phyloP scores from a whole-genome alignment of 2,329 filamentous ascomycete genomes.

The Aspergillus sp. region DNA sequence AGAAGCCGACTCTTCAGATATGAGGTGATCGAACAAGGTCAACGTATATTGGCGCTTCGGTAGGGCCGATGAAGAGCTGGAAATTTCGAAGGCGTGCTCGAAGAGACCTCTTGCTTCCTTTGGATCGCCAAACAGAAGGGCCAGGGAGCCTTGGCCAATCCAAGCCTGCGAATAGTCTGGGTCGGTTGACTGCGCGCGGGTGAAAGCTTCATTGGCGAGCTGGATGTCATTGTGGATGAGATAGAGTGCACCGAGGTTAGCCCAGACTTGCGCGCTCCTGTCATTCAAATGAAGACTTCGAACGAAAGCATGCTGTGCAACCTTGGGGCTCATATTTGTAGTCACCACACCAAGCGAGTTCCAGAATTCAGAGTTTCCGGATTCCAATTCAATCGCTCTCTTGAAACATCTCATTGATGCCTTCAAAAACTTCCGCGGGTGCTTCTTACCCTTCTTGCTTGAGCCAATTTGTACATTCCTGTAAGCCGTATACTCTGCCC shows the following conservation, averaged over 20 bases:
- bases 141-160: conserved; percentile 87
- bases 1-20: conserved; percentile 51
- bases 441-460: conserved; percentile 45
- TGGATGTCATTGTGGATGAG: conserved; percentile 76
- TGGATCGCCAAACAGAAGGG: conserved; percentile 67
- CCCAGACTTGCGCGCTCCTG: conserved; percentile 78
- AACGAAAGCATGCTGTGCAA: conserved; percentile 90
- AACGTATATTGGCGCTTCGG: conserved; percentile 74
- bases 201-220: conserved; percentile 87
- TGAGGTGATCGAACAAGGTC: conserved; percentile 76
- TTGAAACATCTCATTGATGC: conserved; percentile 89
- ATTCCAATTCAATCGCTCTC: conserved; percentile 88
- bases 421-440: conserved; percentile 63
- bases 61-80: conserved; percentile 68
- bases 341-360: conserved; percentile 91
- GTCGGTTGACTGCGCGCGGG: conserved; percentile 85
- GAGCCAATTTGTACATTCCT: conserved; percentile 51
- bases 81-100: conserved; percentile 90
- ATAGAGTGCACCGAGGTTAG: conserved; percentile 83
- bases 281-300: conserved; percentile 92
- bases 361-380: conserved; percentile 94
- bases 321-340: conserved; percentile 74
- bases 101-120: conserved; percentile 81
- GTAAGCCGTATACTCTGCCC: conserved; percentile 83
- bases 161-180: conserved; percentile 91